Percentiles rank a stretch among this genome's conserved stretches.
These are phyloP conservation scores for Pleoardoris graminearum DNA, from an alignment of 2,329 filamentous ascomycete species.

Conservation along the genomic window DNA sequence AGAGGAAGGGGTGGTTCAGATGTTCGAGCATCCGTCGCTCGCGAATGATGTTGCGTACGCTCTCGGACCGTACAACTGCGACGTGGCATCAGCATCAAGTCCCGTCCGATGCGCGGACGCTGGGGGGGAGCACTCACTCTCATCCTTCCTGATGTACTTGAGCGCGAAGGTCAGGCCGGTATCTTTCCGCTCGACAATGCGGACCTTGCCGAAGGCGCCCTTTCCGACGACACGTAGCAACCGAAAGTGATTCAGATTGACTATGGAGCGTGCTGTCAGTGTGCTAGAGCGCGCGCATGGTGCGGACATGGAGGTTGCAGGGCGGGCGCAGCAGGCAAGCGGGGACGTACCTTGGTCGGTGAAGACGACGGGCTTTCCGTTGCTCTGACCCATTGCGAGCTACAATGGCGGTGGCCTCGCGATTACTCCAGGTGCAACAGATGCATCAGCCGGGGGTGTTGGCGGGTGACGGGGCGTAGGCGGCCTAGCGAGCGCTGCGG, in stretches of 20 bases:
- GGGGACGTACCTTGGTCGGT: slow-evolving; percentile 79
- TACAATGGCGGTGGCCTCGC: slow-evolving; percentile 31
- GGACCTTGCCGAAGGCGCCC: slow-evolving; percentile 97
- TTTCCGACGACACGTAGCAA: slow-evolving; percentile 94
- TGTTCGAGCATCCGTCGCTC: slow-evolving; percentile 98
- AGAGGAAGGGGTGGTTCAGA: slow-evolving; percentile 96
- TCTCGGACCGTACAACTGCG: slow-evolving; percentile 92
- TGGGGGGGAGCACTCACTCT: slow-evolving; percentile 64
- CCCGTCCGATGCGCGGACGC: slow-evolving; percentile 13
- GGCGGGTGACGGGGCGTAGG: slow-evolving; percentile 9
- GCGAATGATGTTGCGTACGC: slow-evolving; percentile 95
- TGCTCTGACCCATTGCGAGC: slow-evolving; percentile 82
- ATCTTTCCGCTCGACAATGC: slow-evolving; percentile 97
- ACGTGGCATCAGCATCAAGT: slow-evolving; percentile 34
- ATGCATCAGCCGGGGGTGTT: slow-evolving; percentile 24
- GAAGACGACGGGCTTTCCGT: slow-evolving; percentile 89
- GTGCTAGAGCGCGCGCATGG: too few relatives aligned
- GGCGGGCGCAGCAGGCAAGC: too few relatives aligned
- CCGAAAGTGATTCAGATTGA: slow-evolving; percentile 97
- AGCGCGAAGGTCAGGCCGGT: slow-evolving; percentile 91
- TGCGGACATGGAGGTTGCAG: too few relatives aligned
- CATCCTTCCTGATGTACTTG: slow-evolving; percentile 99
- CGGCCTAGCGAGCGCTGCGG: slow-evolving; percentile 12
- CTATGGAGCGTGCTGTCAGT: slow-evolving; percentile 54
- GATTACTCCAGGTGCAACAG: neutral